Percentiles rank a stretch among this genome's conserved stretches.
Conservation (phyloP, 192 early-diverging fungal genomes). For the Jimgerdemannia flammicorona region DNA sequence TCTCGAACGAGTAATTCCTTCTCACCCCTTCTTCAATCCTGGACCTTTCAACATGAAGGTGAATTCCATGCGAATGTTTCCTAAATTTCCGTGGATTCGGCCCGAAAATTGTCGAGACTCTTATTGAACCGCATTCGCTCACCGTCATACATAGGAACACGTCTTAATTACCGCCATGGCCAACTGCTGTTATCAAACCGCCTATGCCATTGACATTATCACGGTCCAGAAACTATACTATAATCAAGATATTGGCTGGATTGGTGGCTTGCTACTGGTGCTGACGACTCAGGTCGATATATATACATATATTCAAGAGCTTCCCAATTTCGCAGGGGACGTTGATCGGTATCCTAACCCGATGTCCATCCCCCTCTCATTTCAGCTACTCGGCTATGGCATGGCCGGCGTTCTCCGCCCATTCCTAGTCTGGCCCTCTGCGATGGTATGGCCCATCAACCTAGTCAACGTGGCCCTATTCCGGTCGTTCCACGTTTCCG, state of each 20-base stretch:
- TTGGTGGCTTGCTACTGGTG: constrained; percentile 49
- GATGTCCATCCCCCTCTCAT: too few species aligned
- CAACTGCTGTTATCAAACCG: constrained; percentile 40
- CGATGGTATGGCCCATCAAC: constrained; percentile 86
- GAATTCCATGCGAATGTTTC: background rate
- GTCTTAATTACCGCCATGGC: constrained; percentile 54
- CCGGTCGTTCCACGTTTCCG: constrained; percentile 61
- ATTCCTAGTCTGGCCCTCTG: constrained; percentile 78
- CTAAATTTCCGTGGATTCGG: too few species aligned
- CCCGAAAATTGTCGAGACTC: too few species aligned
- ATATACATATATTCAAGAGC: background rate
- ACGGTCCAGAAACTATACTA: constrained; percentile 57
- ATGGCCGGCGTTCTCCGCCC: constrained; percentile 70
- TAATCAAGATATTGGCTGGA: constrained; percentile 45
- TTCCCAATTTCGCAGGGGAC: too few species aligned
- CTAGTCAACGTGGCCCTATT: constrained; percentile 77
- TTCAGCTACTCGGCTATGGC: constrained; percentile 38
- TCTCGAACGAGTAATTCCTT: constrained; percentile 39
- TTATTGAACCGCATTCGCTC: too few species aligned
- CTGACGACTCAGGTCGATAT: constrained; percentile 32
- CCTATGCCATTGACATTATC: constrained; percentile 57
- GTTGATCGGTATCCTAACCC: too few species aligned
- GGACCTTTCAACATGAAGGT: constrained; percentile 64
- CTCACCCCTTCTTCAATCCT: constrained; percentile 49
- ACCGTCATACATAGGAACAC: constrained; percentile 38